A percentile compares a stretch with the other conserved stretches of the same genome.
Conservation (phyloP, 768 basidiomycete species). For the Trametes villosa region DNA sequence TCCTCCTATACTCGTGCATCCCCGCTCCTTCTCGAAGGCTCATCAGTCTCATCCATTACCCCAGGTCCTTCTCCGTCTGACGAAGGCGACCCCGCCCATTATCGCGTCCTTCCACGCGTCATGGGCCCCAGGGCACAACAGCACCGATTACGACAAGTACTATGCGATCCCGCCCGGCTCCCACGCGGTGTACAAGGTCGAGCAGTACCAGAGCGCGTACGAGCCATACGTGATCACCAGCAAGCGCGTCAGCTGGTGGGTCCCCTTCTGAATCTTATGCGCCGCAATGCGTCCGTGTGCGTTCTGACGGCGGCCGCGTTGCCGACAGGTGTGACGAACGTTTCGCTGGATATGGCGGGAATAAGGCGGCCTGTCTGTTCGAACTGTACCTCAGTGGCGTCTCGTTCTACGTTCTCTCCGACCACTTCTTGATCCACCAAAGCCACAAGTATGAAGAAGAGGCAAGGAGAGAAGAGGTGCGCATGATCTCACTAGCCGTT, state of each 20-base stretch:
- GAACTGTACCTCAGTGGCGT: conserved; percentile 90
- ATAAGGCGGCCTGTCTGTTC: conserved; percentile 91
- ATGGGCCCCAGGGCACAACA: conserved; percentile 82
- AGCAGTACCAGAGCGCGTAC: conserved; percentile 79
- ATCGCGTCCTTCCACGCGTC: conserved; percentile 78
- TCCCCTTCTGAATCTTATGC: conserved; percentile 4
- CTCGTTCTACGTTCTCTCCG: conserved; percentile 79
- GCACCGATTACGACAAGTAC: conserved; percentile 73
- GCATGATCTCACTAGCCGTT: conserved; percentile 11
- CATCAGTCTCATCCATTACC: background rate
- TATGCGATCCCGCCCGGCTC: conserved; percentile 56
- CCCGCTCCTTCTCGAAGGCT: background rate
- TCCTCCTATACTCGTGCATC: background rate
- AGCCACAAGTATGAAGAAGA: conserved; percentile 82
- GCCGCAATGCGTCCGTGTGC: background rate
- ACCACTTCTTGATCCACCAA: conserved; percentile 90
- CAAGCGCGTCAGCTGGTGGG: conserved; percentile 74
- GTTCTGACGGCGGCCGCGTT: conserved; percentile 9
- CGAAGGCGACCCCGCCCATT: conserved; percentile 47
- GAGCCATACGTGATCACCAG: conserved; percentile 89
- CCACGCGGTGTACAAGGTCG: conserved; percentile 76
- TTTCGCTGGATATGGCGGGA: conserved; percentile 89
- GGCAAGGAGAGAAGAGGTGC: conserved; percentile 70
- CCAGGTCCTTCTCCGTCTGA: conserved; percentile 62
- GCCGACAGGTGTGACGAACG: conserved; percentile 84